phyloP scores from a whole-genome alignment of 176 grass and related monocot genomes.

The Rhynchospora pubera region DNA sequence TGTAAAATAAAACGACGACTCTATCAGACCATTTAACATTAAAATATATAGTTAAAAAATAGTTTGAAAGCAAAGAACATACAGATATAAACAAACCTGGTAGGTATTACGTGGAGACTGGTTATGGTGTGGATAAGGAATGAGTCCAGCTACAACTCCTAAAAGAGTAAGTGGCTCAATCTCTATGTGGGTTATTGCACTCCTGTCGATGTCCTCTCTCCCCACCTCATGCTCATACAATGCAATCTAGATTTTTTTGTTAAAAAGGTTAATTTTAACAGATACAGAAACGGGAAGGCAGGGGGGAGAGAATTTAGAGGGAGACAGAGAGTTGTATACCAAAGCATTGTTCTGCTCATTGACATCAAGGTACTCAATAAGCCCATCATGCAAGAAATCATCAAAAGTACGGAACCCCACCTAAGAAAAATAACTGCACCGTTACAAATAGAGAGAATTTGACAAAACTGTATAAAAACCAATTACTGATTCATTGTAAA shows the following conservation, averaged over 20 bases:
- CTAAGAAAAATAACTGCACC: constrained; percentile 36
- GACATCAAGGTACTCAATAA: constrained; percentile 94
- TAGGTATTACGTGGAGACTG: constrained; percentile 98
- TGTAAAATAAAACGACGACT: constrained; percentile 28
- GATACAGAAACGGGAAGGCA: no score
- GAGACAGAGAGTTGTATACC: constrained; percentile 35
- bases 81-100: constrained; percentile 40
- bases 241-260: constrained; percentile 57
- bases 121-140: constrained; percentile 96
- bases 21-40: constrained; percentile 1
- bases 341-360: constrained; percentile 98
- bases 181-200: constrained; percentile 81
- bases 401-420: constrained; percentile 79
- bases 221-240: constrained; percentile 68
- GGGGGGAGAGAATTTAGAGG: background rate
- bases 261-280: background rate
- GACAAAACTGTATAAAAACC: constrained; percentile 15
- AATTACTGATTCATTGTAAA: constrained; percentile 10
- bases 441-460: constrained; percentile 10
- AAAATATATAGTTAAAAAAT: background rate
- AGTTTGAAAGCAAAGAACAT: background rate
- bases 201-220: constrained; percentile 66
- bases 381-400: constrained; percentile 91
- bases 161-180: constrained; percentile 85
- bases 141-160: constrained; percentile 87